Base-by-base conservation (phyloP, 495 filamentous ascomycete genomes). In the Pyrenula aspistea region DNA sequence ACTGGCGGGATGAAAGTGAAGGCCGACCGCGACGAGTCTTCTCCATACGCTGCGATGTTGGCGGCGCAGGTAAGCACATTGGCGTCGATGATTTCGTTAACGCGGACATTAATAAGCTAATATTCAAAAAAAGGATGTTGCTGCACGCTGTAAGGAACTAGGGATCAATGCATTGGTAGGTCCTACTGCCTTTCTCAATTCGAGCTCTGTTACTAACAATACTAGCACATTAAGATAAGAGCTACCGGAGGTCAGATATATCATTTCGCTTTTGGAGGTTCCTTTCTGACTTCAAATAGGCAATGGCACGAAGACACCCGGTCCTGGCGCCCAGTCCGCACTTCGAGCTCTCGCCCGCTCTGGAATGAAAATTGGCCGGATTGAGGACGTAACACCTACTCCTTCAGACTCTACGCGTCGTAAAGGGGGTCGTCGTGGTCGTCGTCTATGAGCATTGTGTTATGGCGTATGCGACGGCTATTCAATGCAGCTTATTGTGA, bases 1-100 rank as follows among this genome's bases (percentile, higher is more conserved):
- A 99, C 93, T 65, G 93, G 93, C 76, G 93, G 93, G 71, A 97
- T 97, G 93, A 99, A 99, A 83, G 93, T 99, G 81, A 99, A 99
- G 86, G 93, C 93, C 74, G 93, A 99, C 74, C 91, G 93, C 79
- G 93, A 99, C 78, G 93, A 99, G 83, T 96, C 91, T 60, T 96
- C 91, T 53, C 93, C 93, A 61, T 99, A 99, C 83, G 93, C 93
- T 67, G 93, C 93, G 74, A 99, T 99, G 93, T 88, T 99, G 86
- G 93, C 93, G 73, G 93, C 91, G 63, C 91, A 96, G n/a, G n/a
- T n/a, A n/a, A n/a, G n/a, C n/a, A n/a, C n/a, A n/a, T n/a, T n/a
- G n/a, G n/a, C n/a, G n/a, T n/a, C n/a, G n/a, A n/a, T n/a, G n/a
- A n/a, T 75, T 85, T 87, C 65, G n/a, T n/a, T n/a, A n/a, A n/a